These are phyloP conservation scores for Podaxis sp. DNA, from an alignment of 768 basidiomycete species.

Conservation along the genomic window DNA sequence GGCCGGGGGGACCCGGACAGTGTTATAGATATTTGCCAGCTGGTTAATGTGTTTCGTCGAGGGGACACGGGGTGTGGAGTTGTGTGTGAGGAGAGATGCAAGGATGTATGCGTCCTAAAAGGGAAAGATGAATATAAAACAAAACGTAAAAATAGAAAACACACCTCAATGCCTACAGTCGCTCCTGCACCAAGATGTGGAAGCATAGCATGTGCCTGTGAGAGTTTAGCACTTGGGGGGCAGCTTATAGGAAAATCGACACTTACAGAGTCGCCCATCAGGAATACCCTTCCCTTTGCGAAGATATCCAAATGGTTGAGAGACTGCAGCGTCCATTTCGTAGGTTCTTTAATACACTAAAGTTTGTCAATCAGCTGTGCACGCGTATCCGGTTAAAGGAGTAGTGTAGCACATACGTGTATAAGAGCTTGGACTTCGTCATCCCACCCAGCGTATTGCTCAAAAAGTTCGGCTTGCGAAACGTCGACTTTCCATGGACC, in stretches of 20 bases:
- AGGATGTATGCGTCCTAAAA: slow-evolving; percentile 45
- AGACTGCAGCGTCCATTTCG: slow-evolving; percentile 24
- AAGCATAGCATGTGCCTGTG: slow-evolving; percentile 44
- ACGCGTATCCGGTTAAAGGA: neutral
- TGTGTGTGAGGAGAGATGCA: slow-evolving; percentile 39
- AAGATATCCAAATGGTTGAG: slow-evolving; percentile 20
- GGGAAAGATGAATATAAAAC: slow-evolving; percentile 23
- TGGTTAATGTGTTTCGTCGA: slow-evolving; percentile 8
- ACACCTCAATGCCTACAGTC: slow-evolving; percentile 47
- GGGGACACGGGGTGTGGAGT: slow-evolving; percentile 22
- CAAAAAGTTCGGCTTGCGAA: slow-evolving; percentile 15
- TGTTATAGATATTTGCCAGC: slow-evolving; percentile 28
- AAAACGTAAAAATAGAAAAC: slow-evolving; percentile 15
- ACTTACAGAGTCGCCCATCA: slow-evolving; percentile 26
- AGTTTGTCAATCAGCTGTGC: neutral
- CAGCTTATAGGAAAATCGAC: neutral
- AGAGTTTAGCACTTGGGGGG: neutral
- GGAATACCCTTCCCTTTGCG: slow-evolving; percentile 20
- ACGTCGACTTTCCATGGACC: slow-evolving; percentile 22
- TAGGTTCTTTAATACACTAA: slow-evolving; percentile 22
- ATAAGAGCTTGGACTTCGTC: slow-evolving; percentile 17
- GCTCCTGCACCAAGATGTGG: slow-evolving; percentile 51
- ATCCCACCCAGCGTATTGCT: slow-evolving; percentile 18
- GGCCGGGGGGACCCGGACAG: slow-evolving; percentile 25
- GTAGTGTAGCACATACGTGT: slow-evolving; percentile 6